phyloP scores from a whole-genome alignment of 2,329 filamentous ascomycete species.

The Drechslerella stenobrocha region DNA sequence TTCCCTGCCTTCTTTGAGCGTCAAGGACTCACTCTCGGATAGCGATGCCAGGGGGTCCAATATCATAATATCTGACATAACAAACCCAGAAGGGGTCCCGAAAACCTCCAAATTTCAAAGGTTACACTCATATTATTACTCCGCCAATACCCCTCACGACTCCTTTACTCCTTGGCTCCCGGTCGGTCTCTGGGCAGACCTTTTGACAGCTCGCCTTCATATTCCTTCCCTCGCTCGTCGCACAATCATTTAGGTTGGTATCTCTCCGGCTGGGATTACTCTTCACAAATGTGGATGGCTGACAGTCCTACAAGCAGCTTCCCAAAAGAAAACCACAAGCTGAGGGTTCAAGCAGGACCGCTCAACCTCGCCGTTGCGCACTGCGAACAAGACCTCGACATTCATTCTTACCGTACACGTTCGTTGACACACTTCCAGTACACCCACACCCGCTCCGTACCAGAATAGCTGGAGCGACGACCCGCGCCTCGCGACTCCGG shows the following conservation, averaged over 20 bases:
- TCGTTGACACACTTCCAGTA: slow-evolving; percentile 17
- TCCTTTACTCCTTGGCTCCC: slow-evolving; percentile 16
- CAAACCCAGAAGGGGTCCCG: slow-evolving; percentile 18
- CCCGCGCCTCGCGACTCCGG: slow-evolving; percentile 12
- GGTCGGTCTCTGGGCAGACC: slow-evolving; percentile 40
- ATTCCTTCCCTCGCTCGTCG: slow-evolving; percentile 10
- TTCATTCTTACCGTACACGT: slow-evolving; percentile 10
- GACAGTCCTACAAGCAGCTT: background rate
- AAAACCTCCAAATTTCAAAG: slow-evolving; percentile 13
- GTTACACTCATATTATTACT: slow-evolving; percentile 29
- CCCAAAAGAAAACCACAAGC: background rate
- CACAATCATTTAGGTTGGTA: slow-evolving; percentile 1
- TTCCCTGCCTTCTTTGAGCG: background rate
- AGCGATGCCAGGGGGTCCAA: slow-evolving; percentile 36
- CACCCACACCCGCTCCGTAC: slow-evolving; percentile 20
- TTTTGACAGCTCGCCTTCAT: slow-evolving; percentile 13
- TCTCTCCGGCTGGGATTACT: background rate
- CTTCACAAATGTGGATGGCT: slow-evolving; percentile 1
- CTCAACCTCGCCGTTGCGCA: background rate
- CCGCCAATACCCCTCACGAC: background rate
- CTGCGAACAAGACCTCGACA: slow-evolving; percentile 10
- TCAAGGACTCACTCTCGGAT: slow-evolving; percentile 14
- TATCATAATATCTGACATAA: slow-evolving; percentile 41
- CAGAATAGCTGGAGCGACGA: no score
- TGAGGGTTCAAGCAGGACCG: background rate